Percentiles rank a stretch among this genome's conserved stretches.
These are phyloP conservation scores for Byssochlamys sp. DNA, from an alignment of 2,329 filamentous ascomycete species.

Conservation along the genomic window DNA sequence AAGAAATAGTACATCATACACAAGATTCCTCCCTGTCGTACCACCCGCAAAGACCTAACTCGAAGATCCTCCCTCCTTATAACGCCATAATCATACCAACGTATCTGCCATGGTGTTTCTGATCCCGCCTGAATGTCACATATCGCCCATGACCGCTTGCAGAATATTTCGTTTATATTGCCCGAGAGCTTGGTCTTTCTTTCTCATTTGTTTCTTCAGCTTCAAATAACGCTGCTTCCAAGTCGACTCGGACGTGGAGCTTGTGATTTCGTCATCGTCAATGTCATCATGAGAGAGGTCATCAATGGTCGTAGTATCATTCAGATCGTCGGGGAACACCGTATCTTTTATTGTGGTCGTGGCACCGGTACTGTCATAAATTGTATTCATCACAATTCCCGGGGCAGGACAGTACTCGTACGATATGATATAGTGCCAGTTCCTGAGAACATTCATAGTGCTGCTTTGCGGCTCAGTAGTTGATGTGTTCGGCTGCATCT, in stretches of 20 bases:
- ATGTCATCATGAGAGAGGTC: constrained; percentile 19
- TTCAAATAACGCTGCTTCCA: constrained; percentile 34
- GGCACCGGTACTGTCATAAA: constrained; percentile 12
- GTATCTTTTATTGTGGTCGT: constrained; percentile 1
- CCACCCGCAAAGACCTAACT: no score
- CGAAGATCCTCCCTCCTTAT: background rate
- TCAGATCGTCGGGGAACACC: background rate
- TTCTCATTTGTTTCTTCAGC: constrained; percentile 29
- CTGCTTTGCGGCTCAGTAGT: background rate
- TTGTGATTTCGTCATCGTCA: constrained; percentile 19
- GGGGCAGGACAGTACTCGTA: constrained; percentile 18
- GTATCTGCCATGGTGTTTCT: no score
- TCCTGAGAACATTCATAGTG: background rate
- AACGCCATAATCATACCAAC: background rate
- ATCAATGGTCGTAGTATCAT: constrained; percentile 11
- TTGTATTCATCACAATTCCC: constrained; percentile 18
- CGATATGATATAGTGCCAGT: constrained; percentile 12
- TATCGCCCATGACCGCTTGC: constrained; percentile 35
- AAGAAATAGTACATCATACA: no score
- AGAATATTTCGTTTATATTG: constrained; percentile 35
- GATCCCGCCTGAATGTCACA: constrained; percentile 10
- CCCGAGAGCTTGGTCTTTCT: constrained; percentile 27
- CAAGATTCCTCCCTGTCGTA: no score
- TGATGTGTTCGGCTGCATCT: constrained; percentile 6
- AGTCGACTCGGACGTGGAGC: constrained; percentile 17